phyloP scores from a whole-genome alignment of 1,284 basidiomycete genomes.

The Vanrija sp. region DNA sequence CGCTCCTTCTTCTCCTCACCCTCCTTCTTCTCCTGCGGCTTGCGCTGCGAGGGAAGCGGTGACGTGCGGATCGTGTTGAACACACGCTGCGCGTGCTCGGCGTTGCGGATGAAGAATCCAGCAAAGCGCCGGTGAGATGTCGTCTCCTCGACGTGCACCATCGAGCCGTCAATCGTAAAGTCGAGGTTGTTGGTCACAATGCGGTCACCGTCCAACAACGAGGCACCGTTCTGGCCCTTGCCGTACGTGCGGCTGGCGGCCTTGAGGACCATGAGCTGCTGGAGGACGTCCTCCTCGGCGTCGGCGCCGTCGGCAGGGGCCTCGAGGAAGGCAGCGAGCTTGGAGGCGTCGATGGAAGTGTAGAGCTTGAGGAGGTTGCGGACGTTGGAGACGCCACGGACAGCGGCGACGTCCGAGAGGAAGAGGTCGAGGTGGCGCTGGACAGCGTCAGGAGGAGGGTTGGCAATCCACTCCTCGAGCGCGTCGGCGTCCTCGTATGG shows the following conservation, averaged over 20 bases:
- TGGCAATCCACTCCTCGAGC: conserved; percentile 57
- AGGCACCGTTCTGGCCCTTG: conserved; percentile 60
- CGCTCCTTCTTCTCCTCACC: conserved; percentile 4
- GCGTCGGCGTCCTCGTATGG: conserved; percentile 79
- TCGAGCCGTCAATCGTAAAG: conserved; percentile 88
- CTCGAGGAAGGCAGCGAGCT: conserved; percentile 81
- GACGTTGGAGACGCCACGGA: conserved; percentile 75
- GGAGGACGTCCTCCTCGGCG: conserved; percentile 82
- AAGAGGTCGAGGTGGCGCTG: conserved; percentile 79
- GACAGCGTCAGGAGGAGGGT: conserved; percentile 65
- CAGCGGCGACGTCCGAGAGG: conserved; percentile 70
- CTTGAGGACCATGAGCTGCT: conserved; percentile 97
- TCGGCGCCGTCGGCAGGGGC: conserved; percentile 18
- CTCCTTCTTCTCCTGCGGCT: conserved; percentile 3
- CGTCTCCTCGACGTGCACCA: conserved; percentile 93
- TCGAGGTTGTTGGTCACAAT: conserved; percentile 90
- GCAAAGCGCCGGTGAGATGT: conserved; percentile 88
- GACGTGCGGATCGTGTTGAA: conserved; percentile 69
- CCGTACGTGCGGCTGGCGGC: conserved; percentile 62
- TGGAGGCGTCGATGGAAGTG: conserved; percentile 85
- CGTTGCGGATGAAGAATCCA: conserved; percentile 95
- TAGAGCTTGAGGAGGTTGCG: conserved; percentile 93
- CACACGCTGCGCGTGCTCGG: conserved; percentile 80
- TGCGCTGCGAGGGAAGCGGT: conserved; percentile 57
- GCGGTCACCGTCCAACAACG: conserved; percentile 75